Evolutionary conservation across 2,329 filamentous ascomycete species (phyloP).

Genomic region (Cephalotrichum gorgonifer): DNA sequence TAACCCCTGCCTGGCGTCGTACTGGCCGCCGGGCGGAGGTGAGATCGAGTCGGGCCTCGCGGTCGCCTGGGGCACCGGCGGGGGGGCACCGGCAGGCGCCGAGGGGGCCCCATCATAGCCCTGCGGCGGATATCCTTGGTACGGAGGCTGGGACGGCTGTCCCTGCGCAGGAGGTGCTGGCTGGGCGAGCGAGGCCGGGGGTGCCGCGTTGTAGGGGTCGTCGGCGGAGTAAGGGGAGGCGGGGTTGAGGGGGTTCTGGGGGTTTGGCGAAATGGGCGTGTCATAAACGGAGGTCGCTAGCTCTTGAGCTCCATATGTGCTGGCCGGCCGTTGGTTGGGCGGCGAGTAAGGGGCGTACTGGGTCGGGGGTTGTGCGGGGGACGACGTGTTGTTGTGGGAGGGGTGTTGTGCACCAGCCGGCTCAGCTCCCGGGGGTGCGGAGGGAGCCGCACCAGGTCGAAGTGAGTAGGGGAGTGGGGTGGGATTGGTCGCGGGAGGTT

Average conservation of each 20-base stretch:
- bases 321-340: slow-evolving; percentile 48
- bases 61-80: slow-evolving; percentile 28
- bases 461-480: slow-evolving; percentile 36
- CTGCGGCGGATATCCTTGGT: slow-evolving; percentile 28
- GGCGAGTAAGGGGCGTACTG: slow-evolving; percentile 39
- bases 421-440: slow-evolving; percentile 23
- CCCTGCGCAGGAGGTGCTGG: slow-evolving; percentile 12
- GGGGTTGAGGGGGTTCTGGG: slow-evolving; percentile 30
- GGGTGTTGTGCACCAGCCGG: slow-evolving; percentile 27
- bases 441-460: slow-evolving; percentile 18
- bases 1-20: slow-evolving; percentile 38
- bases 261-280: slow-evolving; percentile 52
- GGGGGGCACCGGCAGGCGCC: slow-evolving; percentile 25
- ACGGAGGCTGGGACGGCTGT: slow-evolving; percentile 25
- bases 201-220: slow-evolving; percentile 20
- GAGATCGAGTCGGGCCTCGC: slow-evolving; percentile 21
- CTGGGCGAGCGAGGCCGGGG: slow-evolving; percentile 14
- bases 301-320: slow-evolving; percentile 66
- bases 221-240: slow-evolving; percentile 39
- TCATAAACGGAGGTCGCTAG: slow-evolving; percentile 70
- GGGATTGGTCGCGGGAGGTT: slow-evolving; percentile 28
- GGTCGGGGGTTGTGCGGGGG: slow-evolving; percentile 33
- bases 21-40: slow-evolving; percentile 33
- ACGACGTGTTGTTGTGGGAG: slow-evolving; percentile 38
- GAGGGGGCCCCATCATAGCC: slow-evolving; percentile 19